Evolutionary conservation across 2,329 filamentous ascomycete species (phyloP).

Genomic region (Stylonectria norvegica): DNA sequence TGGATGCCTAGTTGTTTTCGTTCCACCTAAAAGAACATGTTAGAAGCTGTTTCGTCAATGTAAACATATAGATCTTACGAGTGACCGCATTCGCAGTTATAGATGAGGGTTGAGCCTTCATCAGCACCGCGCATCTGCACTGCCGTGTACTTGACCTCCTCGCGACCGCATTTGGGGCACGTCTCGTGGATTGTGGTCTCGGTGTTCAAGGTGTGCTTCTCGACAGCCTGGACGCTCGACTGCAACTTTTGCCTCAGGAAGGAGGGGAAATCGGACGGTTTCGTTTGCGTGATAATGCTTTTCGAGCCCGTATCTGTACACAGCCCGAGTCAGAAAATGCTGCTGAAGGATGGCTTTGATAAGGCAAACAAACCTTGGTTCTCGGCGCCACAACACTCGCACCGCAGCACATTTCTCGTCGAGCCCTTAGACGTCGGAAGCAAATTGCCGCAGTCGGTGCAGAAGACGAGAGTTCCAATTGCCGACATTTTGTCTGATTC

Average conservation of each 20-base stretch:
- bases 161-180: conserved; percentile 77
- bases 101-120: conserved; percentile 91
- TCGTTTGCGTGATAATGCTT: conserved; percentile 77
- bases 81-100: conserved; percentile 80
- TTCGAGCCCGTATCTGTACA: conserved; percentile 67
- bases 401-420: conserved; percentile 71
- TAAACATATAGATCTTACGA: conserved; percentile 52
- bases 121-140: conserved; percentile 89
- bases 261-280: conserved; percentile 86
- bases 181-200: conserved; percentile 64
- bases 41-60: conserved; percentile 20
- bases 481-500: conserved; percentile 63
- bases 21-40: conserved; percentile 43
- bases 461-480: conserved; percentile 89
- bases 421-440: conserved; percentile 77
- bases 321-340: conserved; percentile 13
- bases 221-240: conserved; percentile 81
- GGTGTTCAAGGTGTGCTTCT: conserved; percentile 71
- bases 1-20: conserved; percentile 53
- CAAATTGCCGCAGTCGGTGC: conserved; percentile 86
- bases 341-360: neutral
- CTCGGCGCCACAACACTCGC: conserved; percentile 80
- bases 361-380: conserved; percentile 64
- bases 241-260: conserved; percentile 76
- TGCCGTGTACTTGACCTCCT: conserved; percentile 79